phyloP scores from a whole-genome alignment of 1,284 basidiomycete species.

The Cryptococcus floricola region DNA sequence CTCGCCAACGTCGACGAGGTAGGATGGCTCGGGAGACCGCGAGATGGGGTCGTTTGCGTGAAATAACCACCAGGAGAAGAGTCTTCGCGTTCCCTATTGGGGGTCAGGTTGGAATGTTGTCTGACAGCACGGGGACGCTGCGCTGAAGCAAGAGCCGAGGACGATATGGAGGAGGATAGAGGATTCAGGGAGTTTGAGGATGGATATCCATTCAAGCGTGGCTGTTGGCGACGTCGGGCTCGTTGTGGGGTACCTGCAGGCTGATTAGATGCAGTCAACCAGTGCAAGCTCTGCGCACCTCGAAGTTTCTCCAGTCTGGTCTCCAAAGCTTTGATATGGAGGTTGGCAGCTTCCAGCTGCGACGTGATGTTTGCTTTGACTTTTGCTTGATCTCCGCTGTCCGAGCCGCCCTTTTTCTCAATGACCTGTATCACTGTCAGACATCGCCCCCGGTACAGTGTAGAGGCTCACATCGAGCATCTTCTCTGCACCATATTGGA shows the following conservation, averaged over 20 bases:
- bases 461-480: constrained; percentile 51
- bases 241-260: constrained; percentile 27
- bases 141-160: constrained; percentile 24
- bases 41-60: constrained; percentile 6
- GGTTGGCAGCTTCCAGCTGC: constrained; percentile 45
- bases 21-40: not conserved
- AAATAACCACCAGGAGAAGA: not conserved
- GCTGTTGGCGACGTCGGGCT: constrained; percentile 27
- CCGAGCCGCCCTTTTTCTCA: constrained; percentile 31
- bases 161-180: constrained; percentile 20
- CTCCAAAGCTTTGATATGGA: constrained; percentile 42
- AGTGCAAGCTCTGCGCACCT: constrained; percentile 12
- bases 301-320: constrained; percentile 35
- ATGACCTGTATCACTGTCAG: constrained; percentile 31
- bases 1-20: constrained; percentile 5
- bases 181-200: constrained; percentile 29
- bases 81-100: constrained; percentile 12
- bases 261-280: not conserved
- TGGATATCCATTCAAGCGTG: constrained; percentile 36
- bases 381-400: constrained; percentile 34
- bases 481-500: constrained; percentile 55
- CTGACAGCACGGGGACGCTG: constrained; percentile 26
- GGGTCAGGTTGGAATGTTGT: constrained; percentile 29
- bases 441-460: not conserved
- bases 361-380: constrained; percentile 41